Conservation (phyloP, 306 rosid genomes). For the Begonia fuchsioides region DNA sequence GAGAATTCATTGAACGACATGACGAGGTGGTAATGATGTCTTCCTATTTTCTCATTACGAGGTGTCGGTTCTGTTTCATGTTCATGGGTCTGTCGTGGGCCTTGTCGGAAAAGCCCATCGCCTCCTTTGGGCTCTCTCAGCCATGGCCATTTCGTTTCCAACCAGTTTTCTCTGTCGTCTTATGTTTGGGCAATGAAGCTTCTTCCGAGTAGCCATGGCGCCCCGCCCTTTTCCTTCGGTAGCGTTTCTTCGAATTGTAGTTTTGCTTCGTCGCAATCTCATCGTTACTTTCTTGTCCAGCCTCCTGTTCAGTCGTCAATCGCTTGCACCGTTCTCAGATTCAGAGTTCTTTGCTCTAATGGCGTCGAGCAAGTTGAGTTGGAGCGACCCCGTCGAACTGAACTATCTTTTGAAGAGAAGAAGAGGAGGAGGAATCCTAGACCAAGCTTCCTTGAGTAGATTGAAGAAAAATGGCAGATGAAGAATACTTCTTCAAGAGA, state of each 20-base stretch:
- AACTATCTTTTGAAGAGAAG: conserved; percentile 18
- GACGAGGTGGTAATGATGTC: no score
- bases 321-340: conserved; percentile 12
- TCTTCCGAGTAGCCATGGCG: conserved; percentile 32
- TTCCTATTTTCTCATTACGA: no score
- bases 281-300: conserved; percentile 21
- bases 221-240: conserved; percentile 25
- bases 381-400: conserved; percentile 25
- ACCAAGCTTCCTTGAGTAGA: conserved; percentile 72
- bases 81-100: no score
- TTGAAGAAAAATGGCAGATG: conserved; percentile 60
- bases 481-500: conserved; percentile 38
- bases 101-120: no score
- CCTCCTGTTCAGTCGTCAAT: conserved; percentile 4
- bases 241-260: conserved; percentile 12
- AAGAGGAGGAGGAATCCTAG: conserved; percentile 38
- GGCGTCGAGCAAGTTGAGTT: conserved; percentile 19
- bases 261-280: conserved; percentile 20
- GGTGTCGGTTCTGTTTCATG: no score
- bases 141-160: no score
- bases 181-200: neutral
- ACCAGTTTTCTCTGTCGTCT: no score
- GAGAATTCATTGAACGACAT: no score
- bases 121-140: no score
- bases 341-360: conserved; percentile 44